Conservation (phyloP, 768 basidiomycete species). For the Hygrophoropsis aurantiaca region DNA sequence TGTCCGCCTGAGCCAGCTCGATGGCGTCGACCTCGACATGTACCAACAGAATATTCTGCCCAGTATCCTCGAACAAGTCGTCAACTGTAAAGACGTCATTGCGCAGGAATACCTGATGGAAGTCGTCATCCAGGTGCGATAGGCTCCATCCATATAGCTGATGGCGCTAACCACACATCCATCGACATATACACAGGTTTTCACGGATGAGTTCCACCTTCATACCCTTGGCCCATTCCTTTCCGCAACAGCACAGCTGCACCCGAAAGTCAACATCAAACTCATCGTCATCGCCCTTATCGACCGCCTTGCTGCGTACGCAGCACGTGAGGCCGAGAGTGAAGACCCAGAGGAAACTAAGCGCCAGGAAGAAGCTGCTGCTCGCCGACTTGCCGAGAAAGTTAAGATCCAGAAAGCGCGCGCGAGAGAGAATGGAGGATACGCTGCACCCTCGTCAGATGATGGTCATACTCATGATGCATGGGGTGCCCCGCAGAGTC, state of each 20-base stretch:
- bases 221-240: slow-evolving; percentile 96
- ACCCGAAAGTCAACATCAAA: slow-evolving; percentile 99
- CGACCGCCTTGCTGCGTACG: slow-evolving; percentile 92
- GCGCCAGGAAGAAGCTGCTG: slow-evolving; percentile 90
- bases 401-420: slow-evolving; percentile 73
- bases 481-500: slow-evolving; percentile 19
- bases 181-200: no score
- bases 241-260: slow-evolving; percentile 91
- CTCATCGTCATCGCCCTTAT: slow-evolving; percentile 97
- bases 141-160: not conserved
- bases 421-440: slow-evolving; percentile 51
- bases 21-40: slow-evolving; percentile 94
- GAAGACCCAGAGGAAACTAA: slow-evolving; percentile 96
- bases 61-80: slow-evolving; percentile 93
- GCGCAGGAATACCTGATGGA: slow-evolving; percentile 99
- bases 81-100: slow-evolving; percentile 97
- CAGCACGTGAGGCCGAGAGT: slow-evolving; percentile 94
- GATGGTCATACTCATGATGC: slow-evolving; percentile 16
- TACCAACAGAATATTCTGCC: slow-evolving; percentile 87
- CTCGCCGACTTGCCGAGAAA: slow-evolving; percentile 81
- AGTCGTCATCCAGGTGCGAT: slow-evolving; percentile 90
- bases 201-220: slow-evolving; percentile 97
- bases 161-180: no score
- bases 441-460: slow-evolving; percentile 17
- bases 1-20: slow-evolving; percentile 91